A percentile compares a stretch with the other conserved stretches of the same genome.
These are phyloP conservation scores for Penicillium flavigenum DNA, from an alignment of 495 filamentous ascomycete species.

Conservation along the genomic window DNA sequence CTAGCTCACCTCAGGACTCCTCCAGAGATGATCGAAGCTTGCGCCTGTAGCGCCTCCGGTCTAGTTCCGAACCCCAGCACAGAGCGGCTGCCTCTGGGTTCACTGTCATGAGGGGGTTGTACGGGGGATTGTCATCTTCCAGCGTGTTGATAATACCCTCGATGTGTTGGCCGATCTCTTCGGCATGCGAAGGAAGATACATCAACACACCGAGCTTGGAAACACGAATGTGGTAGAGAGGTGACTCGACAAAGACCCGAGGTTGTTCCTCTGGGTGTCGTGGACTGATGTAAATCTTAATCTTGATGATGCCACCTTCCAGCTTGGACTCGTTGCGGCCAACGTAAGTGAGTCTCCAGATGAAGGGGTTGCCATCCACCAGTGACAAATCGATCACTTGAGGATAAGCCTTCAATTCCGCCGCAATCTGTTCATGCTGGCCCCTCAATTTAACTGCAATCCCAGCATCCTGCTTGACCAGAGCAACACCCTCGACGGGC, in stretches of 20 bases:
- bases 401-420: constrained; percentile 66
- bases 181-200: constrained; percentile 70
- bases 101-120: constrained; percentile 86
- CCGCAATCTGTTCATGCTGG: constrained; percentile 80
- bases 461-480: constrained; percentile 64
- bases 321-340: constrained; percentile 90
- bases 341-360: constrained; percentile 73
- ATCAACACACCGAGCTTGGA: constrained; percentile 75
- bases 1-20: neutral
- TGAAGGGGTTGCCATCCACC: constrained; percentile 56
- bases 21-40: constrained; percentile 54
- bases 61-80: constrained; percentile 79
- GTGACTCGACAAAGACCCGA: constrained; percentile 74
- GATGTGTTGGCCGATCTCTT: constrained; percentile 82
- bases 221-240: constrained; percentile 87
- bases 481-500: constrained; percentile 62
- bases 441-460: constrained; percentile 79
- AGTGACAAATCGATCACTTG: constrained; percentile 71
- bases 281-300: constrained; percentile 80
- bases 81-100: constrained; percentile 83
- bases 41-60: constrained; percentile 80
- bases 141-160: constrained; percentile 79
- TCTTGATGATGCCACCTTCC: constrained; percentile 85
- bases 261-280: constrained; percentile 91
- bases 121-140: constrained; percentile 83